phyloP scores from a whole-genome alignment of 2,329 filamentous ascomycete species.

The Arthrobotrys entomopaga region DNA sequence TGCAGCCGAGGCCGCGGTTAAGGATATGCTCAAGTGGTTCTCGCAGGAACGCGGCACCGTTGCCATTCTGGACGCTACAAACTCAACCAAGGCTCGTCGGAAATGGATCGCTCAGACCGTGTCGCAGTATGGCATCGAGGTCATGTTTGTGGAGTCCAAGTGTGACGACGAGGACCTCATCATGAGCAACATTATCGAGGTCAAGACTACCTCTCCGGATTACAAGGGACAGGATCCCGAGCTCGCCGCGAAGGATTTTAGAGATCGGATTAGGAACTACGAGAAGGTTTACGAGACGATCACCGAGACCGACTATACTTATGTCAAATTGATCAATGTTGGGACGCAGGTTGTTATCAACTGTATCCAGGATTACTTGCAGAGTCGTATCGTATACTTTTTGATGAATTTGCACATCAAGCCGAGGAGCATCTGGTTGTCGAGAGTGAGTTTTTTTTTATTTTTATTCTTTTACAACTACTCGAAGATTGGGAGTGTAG shows the following conservation, averaged over 20 bases:
- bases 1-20: slow-evolving; percentile 89
- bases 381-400: slow-evolving; percentile 96
- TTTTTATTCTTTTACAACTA: background rate
- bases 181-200: slow-evolving; percentile 97
- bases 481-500: background rate
- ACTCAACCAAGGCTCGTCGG: slow-evolving; percentile 88
- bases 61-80: slow-evolving; percentile 94
- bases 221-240: slow-evolving; percentile 95
- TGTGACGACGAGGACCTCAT: slow-evolving; percentile 96
- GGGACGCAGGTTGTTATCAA: slow-evolving; percentile 98
- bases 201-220: slow-evolving; percentile 96
- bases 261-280: slow-evolving; percentile 93
- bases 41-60: slow-evolving; percentile 78
- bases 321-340: slow-evolving; percentile 97
- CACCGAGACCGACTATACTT: slow-evolving; percentile 84
- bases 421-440: slow-evolving; percentile 94
- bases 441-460: slow-evolving; percentile 73
- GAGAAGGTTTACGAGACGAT: slow-evolving; percentile 97
- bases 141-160: slow-evolving; percentile 94
- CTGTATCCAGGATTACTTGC: slow-evolving; percentile 93
- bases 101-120: slow-evolving; percentile 90
- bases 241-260: slow-evolving; percentile 87
- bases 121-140: slow-evolving; percentile 79
- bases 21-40: slow-evolving; percentile 97
- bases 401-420: slow-evolving; percentile 99